phyloP scores from a whole-genome alignment of 345 rosid species.

The Citrus reticulata region DNA sequence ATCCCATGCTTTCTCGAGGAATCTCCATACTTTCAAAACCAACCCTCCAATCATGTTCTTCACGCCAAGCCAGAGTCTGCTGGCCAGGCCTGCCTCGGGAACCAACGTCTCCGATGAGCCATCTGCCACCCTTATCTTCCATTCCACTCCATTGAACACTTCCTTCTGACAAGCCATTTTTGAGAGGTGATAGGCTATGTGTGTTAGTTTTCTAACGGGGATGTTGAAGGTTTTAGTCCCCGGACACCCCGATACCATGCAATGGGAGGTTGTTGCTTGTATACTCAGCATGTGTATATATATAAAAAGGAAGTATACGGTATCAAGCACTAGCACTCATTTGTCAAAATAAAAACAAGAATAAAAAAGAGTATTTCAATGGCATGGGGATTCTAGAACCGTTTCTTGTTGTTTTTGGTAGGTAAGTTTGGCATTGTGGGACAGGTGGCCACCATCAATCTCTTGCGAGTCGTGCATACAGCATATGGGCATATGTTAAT shows the following conservation, averaged over 20 bases:
- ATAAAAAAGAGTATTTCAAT: neutral
- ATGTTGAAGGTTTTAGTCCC: neutral
- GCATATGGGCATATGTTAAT: neutral
- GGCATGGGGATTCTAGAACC: slow-evolving; percentile 4
- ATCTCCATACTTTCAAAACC: slow-evolving; percentile 20
- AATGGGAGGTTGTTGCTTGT: neutral
- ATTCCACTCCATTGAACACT: slow-evolving; percentile 25
- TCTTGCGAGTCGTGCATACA: neutral
- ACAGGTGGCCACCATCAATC: neutral
- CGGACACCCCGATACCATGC: slow-evolving; percentile 12
- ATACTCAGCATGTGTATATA: neutral
- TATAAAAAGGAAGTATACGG: slow-evolving; percentile 1
- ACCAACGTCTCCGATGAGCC: slow-evolving; percentile 36
- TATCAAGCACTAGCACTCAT: neutral
- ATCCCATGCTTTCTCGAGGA: slow-evolving; percentile 31
- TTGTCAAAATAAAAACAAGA: neutral
- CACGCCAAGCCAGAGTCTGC: slow-evolving; percentile 24
- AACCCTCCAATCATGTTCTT: slow-evolving; percentile 15
- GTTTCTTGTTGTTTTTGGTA: slow-evolving; percentile 20
- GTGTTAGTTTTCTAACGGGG: neutral
- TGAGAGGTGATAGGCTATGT: neutral
- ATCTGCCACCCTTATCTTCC: slow-evolving; percentile 43
- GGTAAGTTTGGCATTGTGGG: slow-evolving; percentile 15
- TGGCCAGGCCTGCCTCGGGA: slow-evolving; percentile 18
- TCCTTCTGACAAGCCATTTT: slow-evolving; percentile 24